phyloP scores from a whole-genome alignment of 83 land plant species.

The Picea abies region DNA sequence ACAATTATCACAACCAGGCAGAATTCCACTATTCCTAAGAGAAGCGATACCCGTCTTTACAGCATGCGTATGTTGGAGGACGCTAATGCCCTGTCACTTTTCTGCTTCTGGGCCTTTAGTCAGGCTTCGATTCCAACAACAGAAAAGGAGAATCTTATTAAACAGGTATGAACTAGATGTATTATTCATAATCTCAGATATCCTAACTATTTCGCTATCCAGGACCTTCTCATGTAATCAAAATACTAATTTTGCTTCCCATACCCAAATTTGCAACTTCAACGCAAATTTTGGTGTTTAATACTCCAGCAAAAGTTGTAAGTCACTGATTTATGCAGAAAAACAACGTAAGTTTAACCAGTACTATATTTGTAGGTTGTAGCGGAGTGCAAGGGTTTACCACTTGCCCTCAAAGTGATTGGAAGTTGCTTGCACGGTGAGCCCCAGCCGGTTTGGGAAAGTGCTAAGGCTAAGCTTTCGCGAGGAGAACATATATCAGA shows the following conservation, averaged over 20 bases:
- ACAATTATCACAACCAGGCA: slow-evolving; percentile 11
- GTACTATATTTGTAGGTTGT: background rate
- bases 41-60: background rate
- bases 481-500: slow-evolving; percentile 28
- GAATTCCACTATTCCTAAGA: background rate
- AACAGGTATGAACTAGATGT: background rate
- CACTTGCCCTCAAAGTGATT: slow-evolving; percentile 17
- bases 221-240: too few species aligned
- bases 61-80: background rate
- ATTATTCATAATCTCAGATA: too few species aligned
- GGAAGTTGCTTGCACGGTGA: too few species aligned
- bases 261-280: too few species aligned
- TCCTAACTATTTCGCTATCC: too few species aligned
- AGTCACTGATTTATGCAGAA: too few species aligned
- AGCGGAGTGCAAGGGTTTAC: slow-evolving; percentile 4
- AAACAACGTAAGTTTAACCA: too few species aligned
- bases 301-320: too few species aligned
- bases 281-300: too few species aligned
- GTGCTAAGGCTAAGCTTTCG: slow-evolving; percentile 40
- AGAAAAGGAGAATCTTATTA: background rate
- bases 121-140: background rate
- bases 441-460: slow-evolving; percentile 35
- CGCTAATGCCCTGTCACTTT: slow-evolving; percentile 6
- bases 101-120: slow-evolving; percentile 12
- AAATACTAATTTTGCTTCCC: too few species aligned